Evolutionary conservation across 2,329 filamentous ascomycete genomes (phyloP).

Genomic region (Rhinocladiella mackenziei): DNA sequence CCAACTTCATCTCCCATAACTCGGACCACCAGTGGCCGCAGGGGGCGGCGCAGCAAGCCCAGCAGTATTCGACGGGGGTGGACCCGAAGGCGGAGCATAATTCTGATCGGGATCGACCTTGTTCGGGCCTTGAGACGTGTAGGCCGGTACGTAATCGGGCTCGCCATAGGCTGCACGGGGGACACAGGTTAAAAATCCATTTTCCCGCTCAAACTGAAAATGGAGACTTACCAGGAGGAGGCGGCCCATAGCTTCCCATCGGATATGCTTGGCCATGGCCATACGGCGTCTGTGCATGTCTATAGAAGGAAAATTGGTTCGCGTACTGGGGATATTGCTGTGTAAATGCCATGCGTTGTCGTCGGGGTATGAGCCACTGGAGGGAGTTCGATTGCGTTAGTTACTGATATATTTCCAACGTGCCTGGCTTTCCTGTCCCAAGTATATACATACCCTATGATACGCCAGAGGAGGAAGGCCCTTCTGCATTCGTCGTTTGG

Average conservation of each 20-base stretch:
- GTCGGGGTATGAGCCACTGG: conserved; percentile 43
- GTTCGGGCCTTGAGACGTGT: conserved; percentile 29
- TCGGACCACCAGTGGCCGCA: conserved; percentile 5
- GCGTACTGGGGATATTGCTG: conserved; percentile 29
- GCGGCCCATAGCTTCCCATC: conserved; percentile 29
- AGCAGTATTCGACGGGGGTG: conserved; percentile 11
- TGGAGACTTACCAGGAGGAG: conserved; percentile 25
- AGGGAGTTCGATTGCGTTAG: not conserved
- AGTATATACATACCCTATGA: conserved; percentile 55
- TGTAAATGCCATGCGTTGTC: conserved; percentile 31
- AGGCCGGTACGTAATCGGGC: conserved; percentile 28
- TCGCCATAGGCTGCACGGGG: conserved; percentile 21
- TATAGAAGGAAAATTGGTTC: conserved; percentile 38
- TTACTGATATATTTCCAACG: not conserved
- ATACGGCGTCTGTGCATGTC: conserved; percentile 18
- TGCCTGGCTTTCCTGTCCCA: no score
- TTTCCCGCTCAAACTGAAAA: not conserved
- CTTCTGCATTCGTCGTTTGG: conserved; percentile 60
- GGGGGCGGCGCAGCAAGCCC: not conserved
- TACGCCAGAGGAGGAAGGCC: conserved; percentile 64
- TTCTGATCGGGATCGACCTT: conserved; percentile 32
- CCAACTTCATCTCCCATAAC: not conserved
- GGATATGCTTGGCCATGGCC: conserved; percentile 23
- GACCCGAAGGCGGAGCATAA: conserved; percentile 16
- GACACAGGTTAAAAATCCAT: not conserved